These are phyloP conservation scores for Xerophyta viscosa DNA, from an alignment of 106 monocot species.

Conservation along the genomic window DNA sequence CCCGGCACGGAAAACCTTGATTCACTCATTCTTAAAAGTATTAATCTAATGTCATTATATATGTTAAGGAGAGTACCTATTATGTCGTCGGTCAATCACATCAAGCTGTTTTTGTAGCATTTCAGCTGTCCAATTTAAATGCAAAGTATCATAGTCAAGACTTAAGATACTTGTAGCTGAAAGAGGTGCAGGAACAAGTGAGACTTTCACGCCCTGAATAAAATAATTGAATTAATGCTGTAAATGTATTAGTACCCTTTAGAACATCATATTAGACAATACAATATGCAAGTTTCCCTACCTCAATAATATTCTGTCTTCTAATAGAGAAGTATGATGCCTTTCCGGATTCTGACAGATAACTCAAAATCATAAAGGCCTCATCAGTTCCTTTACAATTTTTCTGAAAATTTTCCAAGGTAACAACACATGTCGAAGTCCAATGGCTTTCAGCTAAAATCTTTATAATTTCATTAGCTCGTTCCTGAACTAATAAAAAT, in stretches of 20 bases:
- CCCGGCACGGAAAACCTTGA: no score
- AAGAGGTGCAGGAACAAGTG: constrained; percentile 30
- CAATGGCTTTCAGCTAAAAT: constrained; percentile 49
- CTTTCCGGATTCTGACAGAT: constrained; percentile 50
- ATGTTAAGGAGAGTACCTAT: constrained; percentile 26
- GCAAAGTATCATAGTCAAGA: constrained; percentile 72
- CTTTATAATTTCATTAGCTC: constrained; percentile 39
- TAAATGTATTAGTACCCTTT: no score
- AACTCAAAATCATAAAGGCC: constrained; percentile 48
- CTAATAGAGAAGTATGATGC: constrained; percentile 53
- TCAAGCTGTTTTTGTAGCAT: constrained; percentile 70
- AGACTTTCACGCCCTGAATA: constrained; percentile 87
- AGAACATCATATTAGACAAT: no score
- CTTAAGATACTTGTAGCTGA: constrained; percentile 30
- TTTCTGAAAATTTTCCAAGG: constrained; percentile 51
- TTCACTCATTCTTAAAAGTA: no score
- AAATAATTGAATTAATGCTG: constrained; percentile 15
- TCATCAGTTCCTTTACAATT: constrained; percentile 46
- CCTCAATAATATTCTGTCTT: constrained; percentile 70
- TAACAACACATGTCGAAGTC: constrained; percentile 74
- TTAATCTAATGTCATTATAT: no score
- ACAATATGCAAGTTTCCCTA: constrained; percentile 1
- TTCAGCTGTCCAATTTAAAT: constrained; percentile 72
- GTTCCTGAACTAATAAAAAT: constrained; percentile 42
- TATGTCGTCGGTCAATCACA: constrained; percentile 50